Base-by-base conservation (phyloP, 176 grass and related monocot species). In the Elaeis guineensis region DNA sequence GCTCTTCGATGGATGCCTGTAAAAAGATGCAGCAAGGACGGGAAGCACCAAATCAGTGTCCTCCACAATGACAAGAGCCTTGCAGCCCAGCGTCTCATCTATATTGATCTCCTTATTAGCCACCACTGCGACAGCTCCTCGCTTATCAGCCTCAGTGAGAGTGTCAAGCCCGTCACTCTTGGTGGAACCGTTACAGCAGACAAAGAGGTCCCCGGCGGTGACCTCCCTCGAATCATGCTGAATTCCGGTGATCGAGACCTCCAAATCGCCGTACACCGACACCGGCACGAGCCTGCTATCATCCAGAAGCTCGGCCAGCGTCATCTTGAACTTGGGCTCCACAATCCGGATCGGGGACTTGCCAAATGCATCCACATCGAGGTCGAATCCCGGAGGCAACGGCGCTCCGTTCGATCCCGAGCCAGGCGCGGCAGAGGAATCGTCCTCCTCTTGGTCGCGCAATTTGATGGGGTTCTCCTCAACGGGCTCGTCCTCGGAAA, bases 281-380 rank as follows among this genome's bases (percentile, higher is more conserved):
- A 95, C 78, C 7, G 92, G 92, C 5, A 90, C 87, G 22, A 96
- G 75, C 78, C 74, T 90, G 75, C 92, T 96, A 69, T 96, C 92
- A 30, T 96, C 92, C 21, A 96, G 86, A 65, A 96, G 86, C 58
- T 96, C 92, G 0, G 92, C 92, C 22, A 96, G 75, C 24, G 83
- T 96, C 92, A 96, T 90, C 35, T 78, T 85, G 68, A 96, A 96
- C 7, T 77, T 75, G 35, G 87, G 87, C 53, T 85, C 69, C 25
- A 77, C 49, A 19, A 82, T 77, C 25, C 80, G 83, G 5, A 72
- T 35, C 48, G 80, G 85, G 7, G 21, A 52, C 28, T 63, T 83
- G 54, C 75, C 87, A 55, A 90, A 79, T 72, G 78, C 69, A 58
- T 90, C 83, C 5, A 59, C 75, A 57, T 90, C 78, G 24, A 82